Evolutionary conservation across 2,329 filamentous ascomycete genomes (phyloP).

Genomic region (Mycosphaerella sp.): DNA sequence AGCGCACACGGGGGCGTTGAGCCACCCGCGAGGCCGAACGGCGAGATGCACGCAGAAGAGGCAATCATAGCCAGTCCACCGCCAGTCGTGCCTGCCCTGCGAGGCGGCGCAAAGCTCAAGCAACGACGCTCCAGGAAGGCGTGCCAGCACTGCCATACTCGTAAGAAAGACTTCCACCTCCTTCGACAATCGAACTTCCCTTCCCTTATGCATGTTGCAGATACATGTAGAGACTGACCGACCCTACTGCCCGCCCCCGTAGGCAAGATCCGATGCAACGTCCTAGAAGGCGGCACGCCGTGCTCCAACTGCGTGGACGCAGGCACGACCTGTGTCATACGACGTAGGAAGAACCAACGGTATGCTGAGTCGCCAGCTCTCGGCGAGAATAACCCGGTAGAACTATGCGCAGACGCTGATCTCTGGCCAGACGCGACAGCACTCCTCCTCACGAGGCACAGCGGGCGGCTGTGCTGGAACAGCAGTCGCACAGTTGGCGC

Average conservation of each 20-base stretch:
- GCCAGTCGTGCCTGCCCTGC: constrained; percentile 3
- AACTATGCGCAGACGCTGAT: constrained; percentile 4
- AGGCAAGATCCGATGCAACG: constrained; percentile 21
- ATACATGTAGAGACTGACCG: background rate
- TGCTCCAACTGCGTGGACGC: constrained; percentile 24
- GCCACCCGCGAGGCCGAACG: background rate
- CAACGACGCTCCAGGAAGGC: constrained; percentile 21
- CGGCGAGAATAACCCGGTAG: background rate
- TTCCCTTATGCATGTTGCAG: too few species aligned
- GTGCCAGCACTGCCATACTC: constrained; percentile 22
- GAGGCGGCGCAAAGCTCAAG: constrained; percentile 17
- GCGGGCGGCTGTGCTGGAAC: constrained; percentile 17
- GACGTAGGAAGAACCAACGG: constrained; percentile 23
- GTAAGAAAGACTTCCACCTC: constrained; percentile 6
- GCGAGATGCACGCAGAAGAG: constrained; percentile 10
- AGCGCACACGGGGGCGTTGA: too few species aligned
- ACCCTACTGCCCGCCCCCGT: background rate
- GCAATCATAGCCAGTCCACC: constrained; percentile 1
- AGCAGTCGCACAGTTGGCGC: constrained; percentile 21
- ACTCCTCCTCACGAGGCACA: constrained; percentile 20
- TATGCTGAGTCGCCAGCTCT: background rate
- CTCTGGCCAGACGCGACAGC: constrained; percentile 19
- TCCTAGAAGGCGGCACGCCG: constrained; percentile 20
- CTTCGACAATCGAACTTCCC: too few species aligned
- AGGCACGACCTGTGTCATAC: constrained; percentile 18